Evolutionary conservation across 805 yeast genomes (phyloP).

Genomic region (Sugiyamaella mastotermitis): DNA sequence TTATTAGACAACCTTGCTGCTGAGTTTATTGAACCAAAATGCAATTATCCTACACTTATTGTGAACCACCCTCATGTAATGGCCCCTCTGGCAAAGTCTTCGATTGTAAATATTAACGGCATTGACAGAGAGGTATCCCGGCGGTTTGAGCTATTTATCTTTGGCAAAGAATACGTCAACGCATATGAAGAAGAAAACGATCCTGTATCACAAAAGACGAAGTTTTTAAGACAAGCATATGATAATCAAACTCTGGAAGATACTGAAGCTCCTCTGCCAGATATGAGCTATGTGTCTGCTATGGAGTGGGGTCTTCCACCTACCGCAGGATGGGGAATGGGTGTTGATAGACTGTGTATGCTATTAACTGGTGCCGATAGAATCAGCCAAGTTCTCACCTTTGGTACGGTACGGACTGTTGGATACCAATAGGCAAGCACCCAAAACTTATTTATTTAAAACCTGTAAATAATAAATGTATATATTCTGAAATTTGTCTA

Average conservation of each 20-base stretch:
- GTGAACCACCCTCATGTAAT: slow-evolving; percentile 76
- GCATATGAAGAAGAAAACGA: slow-evolving; percentile 96
- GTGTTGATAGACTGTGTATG: slow-evolving; percentile 86
- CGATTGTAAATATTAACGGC: slow-evolving; percentile 20
- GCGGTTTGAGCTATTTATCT: slow-evolving; percentile 79
- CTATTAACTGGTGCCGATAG: slow-evolving; percentile 55
- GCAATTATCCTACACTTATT: slow-evolving; percentile 63
- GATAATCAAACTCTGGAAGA: slow-evolving; percentile 35
- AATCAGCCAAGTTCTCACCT: slow-evolving; percentile 36
- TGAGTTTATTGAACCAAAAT: slow-evolving; percentile 57
- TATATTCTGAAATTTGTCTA: no score
- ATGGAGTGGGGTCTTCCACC: slow-evolving; percentile 97
- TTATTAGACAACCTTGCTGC: slow-evolving; percentile 61
- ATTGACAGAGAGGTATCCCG: slow-evolving; percentile 41
- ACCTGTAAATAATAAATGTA: no score
- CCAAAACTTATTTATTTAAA: no score
- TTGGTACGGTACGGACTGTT: slow-evolving; percentile 21
- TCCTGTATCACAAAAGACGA: slow-evolving; percentile 62
- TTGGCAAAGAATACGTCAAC: slow-evolving; percentile 76
- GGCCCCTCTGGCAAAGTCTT: slow-evolving; percentile 85
- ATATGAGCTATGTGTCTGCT: slow-evolving; percentile 58
- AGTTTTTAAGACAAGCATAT: slow-evolving; percentile 52
- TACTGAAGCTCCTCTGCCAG: slow-evolving; percentile 62
- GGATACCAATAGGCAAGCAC: slow-evolving; percentile 19
- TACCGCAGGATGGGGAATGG: slow-evolving; percentile 97